These are phyloP conservation scores for Plenodomus lindquistii DNA, from an alignment of 2,329 filamentous ascomycete genomes.

Conservation along the genomic window DNA sequence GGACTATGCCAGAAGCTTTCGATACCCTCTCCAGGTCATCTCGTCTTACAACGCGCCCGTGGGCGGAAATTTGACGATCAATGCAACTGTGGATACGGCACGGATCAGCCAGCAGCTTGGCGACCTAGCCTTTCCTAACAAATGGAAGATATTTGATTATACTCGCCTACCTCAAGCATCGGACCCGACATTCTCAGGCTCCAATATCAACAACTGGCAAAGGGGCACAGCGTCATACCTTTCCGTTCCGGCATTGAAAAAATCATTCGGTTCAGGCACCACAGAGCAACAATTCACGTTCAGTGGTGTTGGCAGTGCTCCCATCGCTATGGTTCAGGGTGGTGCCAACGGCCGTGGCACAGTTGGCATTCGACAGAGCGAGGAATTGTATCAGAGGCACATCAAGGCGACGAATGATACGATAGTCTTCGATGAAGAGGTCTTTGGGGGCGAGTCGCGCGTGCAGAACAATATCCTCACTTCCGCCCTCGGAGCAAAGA, in stretches of 20 bases:
- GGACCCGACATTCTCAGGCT: constrained; percentile 39
- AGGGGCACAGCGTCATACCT: constrained; percentile 63
- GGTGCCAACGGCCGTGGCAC: constrained; percentile 3
- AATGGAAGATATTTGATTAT: constrained; percentile 61
- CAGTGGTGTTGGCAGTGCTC: constrained; percentile 45
- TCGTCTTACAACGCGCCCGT: constrained; percentile 52
- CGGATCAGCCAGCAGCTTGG: constrained; percentile 54
- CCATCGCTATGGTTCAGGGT: constrained; percentile 9
- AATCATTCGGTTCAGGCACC: constrained; percentile 57
- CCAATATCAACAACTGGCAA: constrained; percentile 56
- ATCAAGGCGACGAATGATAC: constrained; percentile 61
- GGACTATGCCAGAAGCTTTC: constrained; percentile 52
- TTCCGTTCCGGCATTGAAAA: constrained; percentile 51
- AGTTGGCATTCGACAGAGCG: constrained; percentile 1
- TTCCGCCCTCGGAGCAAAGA: constrained; percentile 1
- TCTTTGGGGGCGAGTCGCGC: constrained; percentile 17
- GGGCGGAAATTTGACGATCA: constrained; percentile 49
- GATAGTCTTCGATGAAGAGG: constrained; percentile 55
- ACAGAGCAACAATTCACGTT: constrained; percentile 63
- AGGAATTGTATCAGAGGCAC: constrained; percentile 61
- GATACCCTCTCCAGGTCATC: constrained; percentile 65
- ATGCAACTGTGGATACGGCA: constrained; percentile 54
- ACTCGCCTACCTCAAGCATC: constrained; percentile 20
- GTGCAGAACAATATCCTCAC: constrained; percentile 10
- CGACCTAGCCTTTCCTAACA: constrained; percentile 60